Evolutionary conservation across 2,329 filamentous ascomycete species (phyloP), one percentile per base, ranked within the genome.

Genomic region (Hymenoscyphus occultus): DNA sequence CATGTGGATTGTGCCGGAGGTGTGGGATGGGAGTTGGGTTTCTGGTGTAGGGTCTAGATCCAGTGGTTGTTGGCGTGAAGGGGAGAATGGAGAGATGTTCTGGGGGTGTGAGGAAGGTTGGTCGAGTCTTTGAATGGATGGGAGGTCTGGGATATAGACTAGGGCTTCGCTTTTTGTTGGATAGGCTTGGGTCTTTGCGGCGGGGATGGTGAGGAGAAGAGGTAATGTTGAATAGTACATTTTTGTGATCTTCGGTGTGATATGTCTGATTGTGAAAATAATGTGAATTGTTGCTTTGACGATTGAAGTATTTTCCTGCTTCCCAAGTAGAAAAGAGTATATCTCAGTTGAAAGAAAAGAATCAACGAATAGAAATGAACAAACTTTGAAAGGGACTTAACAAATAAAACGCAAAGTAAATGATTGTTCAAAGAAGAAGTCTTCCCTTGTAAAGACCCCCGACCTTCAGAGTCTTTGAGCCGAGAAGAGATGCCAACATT

Each of bases 1-100:
- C 45, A 51, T 51, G 45, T 51, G 45, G 7, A 51, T 51, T 51
- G n/a, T 51, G 45, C 45, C 45, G 45, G 19, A 19, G n/a, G 45
- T n/a, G 19, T 51, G 45, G 45, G 45, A 10, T 12, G n/a, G 19
- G 45, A 48, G 45, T 22, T 48, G 45, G n/a, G 45, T 48, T n/a
- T 19, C 22, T 48, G 45, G 45, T 48, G n/a, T 48, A 19, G n/a
- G n/a, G 45, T 48, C 19, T 48, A 22, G 45, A 22, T 9, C 45
- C 6, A 48, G 45, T 10, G 45, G 45, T 48, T 48, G 45, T 19
- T 48, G 45, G 7, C 12, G 9, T 22, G 45, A 48, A 16, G 45
- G 45, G 22, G 45, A 9, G 45, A 48, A 48, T 19, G 45, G 45
- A 48, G 45, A 48, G n/a, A 19, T 19, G 16, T n/a, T 48, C n/a